Evolutionary conservation across 805 yeast genomes (phyloP), one percentile per base, ranked within the genome.

Genomic region (Saturnispora gosingensis): DNA sequence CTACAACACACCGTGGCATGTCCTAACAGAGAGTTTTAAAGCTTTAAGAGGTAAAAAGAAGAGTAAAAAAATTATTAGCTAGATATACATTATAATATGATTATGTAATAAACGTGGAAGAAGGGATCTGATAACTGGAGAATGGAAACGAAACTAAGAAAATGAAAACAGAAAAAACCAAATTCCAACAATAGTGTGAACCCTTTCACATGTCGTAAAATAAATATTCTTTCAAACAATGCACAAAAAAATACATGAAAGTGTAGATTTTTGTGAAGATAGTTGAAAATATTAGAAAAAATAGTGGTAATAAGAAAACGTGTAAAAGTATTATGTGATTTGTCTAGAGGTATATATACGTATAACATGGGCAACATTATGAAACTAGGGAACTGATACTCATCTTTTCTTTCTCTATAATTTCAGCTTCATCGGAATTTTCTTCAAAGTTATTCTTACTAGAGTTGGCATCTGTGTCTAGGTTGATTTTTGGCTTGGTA

Each of bases 341-440:
- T 38, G 20, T 38, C 39, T 35, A 2, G 16, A 16, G 16, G 39
- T 16, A 38, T 16, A 38, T 16, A 38, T 8, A 38, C 6, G 25
- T 38, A 18, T 10, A 38, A 20, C 2, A 18, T 18, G 5, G 15
- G 15, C 13, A 6, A 38, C 11, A n/a, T 34, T 18, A 49, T 5
- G 48, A 18, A 16, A 50, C 52, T 32, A 50, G 34, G 0, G 56
- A 54, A 25, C 56, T 54, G 9, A 54, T 54, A 43, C 54, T 51
- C 56, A 54, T 51, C 24, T 54, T 54, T 10, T 35, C 22, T 27
- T 38, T 38, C 22, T 38, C 42, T 10, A 10, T 20, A 38, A 38
- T 38, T 38, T 38, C 42, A 16, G 22, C 42, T 8, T 38, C 42
- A 38, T 38, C 42, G 6, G 24, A 18, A 38, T 16, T 38, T 13